These are phyloP conservation scores for Blepharisma undulans DNA, from an alignment of 169 alveolate species.

Conservation along the genomic window DNA sequence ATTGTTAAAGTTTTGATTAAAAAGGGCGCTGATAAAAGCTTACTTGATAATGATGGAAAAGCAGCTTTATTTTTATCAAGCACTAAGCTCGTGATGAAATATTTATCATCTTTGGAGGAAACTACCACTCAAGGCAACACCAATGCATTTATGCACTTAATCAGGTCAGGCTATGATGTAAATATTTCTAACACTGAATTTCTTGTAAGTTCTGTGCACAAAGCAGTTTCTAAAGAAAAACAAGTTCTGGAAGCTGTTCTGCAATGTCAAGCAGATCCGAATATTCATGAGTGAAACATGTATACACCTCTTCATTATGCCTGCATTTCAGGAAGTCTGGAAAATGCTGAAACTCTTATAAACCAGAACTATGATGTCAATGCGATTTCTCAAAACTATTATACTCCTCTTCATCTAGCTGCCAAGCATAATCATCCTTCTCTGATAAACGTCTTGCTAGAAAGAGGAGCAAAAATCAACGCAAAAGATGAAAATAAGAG, in stretches of 20 bases:
- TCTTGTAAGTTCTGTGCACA: slow-evolving; percentile 74
- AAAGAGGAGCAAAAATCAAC: slow-evolving; percentile 56
- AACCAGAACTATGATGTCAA: slow-evolving; percentile 60
- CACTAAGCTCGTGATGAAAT: slow-evolving; percentile 72
- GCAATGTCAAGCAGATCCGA: slow-evolving; percentile 68
- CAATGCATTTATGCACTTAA: slow-evolving; percentile 61
- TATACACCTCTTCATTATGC: slow-evolving; percentile 84
- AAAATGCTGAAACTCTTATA: slow-evolving; percentile 54
- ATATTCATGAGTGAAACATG: slow-evolving; percentile 72
- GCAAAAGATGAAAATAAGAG: slow-evolving; percentile 67
- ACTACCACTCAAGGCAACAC: slow-evolving; percentile 68
- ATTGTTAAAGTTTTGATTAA: slow-evolving; percentile 44
- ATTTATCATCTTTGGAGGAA: slow-evolving; percentile 66
- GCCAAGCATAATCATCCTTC: slow-evolving; percentile 58
- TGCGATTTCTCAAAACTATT: slow-evolving; percentile 59
- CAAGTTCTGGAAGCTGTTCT: slow-evolving; percentile 59
- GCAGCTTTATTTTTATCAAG: slow-evolving; percentile 60
- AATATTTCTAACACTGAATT: slow-evolving; percentile 60
- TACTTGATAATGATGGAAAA: background rate
- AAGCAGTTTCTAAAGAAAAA: slow-evolving; percentile 51
- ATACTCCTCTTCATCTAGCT: slow-evolving; percentile 80
- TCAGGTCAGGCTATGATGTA: slow-evolving; percentile 68
- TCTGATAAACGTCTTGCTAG: slow-evolving; percentile 52
- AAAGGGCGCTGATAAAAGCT: slow-evolving; percentile 55
- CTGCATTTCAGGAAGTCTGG: slow-evolving; percentile 65